A percentile compares a stretch with the other conserved stretches of the same genome.
Conservation (phyloP, 2,329 filamentous ascomycete species). For the Microsporum ferrugineum region DNA sequence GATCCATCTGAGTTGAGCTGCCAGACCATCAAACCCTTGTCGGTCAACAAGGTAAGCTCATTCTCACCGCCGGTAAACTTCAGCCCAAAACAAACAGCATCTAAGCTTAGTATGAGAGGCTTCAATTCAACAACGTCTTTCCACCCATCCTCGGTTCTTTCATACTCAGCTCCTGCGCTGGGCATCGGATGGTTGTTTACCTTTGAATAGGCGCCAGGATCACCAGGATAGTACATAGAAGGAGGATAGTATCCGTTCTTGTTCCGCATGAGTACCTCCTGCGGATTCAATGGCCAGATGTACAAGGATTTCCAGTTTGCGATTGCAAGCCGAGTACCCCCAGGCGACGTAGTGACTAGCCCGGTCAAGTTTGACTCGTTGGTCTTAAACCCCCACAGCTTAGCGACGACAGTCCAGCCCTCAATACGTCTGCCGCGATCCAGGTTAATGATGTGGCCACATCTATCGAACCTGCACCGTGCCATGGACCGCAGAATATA, state of each 20-base stretch:
- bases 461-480: conserved; percentile 19
- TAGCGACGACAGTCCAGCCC: conserved; percentile 28
- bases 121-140: conserved; percentile 20
- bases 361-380: conserved; percentile 26
- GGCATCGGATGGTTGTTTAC: not conserved
- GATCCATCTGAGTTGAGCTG: conserved; percentile 23
- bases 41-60: conserved; percentile 32
- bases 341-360: conserved; percentile 21
- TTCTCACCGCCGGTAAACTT: conserved; percentile 23
- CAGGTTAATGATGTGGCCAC: conserved; percentile 27
- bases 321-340: conserved; percentile 31
- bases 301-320: conserved; percentile 33
- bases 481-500: conserved; percentile 29
- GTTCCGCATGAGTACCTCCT: conserved; percentile 26
- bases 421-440: conserved; percentile 31
- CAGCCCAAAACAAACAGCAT: conserved; percentile 31
- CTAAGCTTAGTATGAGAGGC: conserved; percentile 24
- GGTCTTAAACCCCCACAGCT: conserved; percentile 26
- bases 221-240: conserved; percentile 14
- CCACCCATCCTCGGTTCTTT: not conserved
- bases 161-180: not conserved
- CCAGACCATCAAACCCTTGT: conserved; percentile 32
- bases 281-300: conserved; percentile 31
- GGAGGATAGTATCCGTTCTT: conserved; percentile 24
- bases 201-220: conserved; percentile 8